These are phyloP conservation scores for Hypsizygus marmoreus DNA, from an alignment of 768 basidiomycete species.

Conservation along the genomic window DNA sequence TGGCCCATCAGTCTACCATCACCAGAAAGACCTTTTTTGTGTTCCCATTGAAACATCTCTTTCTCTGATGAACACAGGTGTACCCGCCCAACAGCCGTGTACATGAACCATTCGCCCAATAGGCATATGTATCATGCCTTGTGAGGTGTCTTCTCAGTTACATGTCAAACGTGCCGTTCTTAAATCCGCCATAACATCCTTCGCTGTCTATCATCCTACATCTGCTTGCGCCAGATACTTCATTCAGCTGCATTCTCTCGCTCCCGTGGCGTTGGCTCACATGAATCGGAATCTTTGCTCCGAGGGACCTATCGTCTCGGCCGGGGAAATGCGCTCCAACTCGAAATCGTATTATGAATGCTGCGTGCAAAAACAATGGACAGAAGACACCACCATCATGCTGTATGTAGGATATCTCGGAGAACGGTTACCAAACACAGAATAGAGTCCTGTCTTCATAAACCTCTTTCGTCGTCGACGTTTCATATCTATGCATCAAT, in stretches of 20 bases:
- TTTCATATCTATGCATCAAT: constrained; percentile 57
- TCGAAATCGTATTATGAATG: too few relatives aligned
- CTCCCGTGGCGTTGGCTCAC: constrained; percentile 2
- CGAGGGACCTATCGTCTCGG: too few relatives aligned
- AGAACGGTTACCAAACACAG: constrained; percentile 9
- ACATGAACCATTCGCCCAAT: constrained; percentile 4
- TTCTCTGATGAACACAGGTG: too few relatives aligned
- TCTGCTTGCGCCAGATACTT: too few relatives aligned
- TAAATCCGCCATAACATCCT: constrained; percentile 9
- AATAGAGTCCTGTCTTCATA: constrained; percentile 11
- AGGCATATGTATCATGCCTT: constrained; percentile 6
- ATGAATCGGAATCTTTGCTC: constrained; percentile 1
- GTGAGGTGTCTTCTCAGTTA: neutral
- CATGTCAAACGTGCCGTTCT: constrained; percentile 6
- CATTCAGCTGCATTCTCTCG: neutral
- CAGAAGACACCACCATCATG: too few relatives aligned
- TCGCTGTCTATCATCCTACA: neutral
- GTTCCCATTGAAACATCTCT: too few relatives aligned
- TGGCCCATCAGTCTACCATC: too few relatives aligned
- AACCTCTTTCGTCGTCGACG: constrained; percentile 3
- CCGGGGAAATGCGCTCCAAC: too few relatives aligned
- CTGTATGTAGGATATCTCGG: constrained; percentile 1
- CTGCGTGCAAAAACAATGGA: too few relatives aligned
- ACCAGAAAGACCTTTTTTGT: too few relatives aligned
- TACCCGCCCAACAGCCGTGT: constrained; percentile 10